phyloP scores from a whole-genome alignment of 805 yeast genomes.

The Myxozyma mucilagina region DNA sequence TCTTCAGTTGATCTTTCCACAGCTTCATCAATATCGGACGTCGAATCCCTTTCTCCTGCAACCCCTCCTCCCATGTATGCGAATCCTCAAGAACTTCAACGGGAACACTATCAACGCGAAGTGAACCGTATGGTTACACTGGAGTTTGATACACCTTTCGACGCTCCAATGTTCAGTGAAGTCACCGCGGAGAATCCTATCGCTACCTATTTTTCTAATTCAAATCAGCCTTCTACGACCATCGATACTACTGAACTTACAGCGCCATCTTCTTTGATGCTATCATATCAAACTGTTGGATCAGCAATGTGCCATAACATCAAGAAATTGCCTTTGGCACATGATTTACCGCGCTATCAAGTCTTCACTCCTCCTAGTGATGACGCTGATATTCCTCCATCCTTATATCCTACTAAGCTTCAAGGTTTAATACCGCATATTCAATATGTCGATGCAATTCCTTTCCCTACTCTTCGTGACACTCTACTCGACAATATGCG shows the following conservation, averaged over 20 bases:
- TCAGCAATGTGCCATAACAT: slow-evolving; percentile 24
- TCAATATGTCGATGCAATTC: slow-evolving; percentile 27
- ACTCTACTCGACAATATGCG: slow-evolving; percentile 11
- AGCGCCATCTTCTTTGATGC: slow-evolving; percentile 3
- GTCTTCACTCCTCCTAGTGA: slow-evolving; percentile 10
- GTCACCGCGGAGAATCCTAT: neutral
- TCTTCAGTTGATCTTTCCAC: slow-evolving; percentile 4
- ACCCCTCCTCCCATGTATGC: slow-evolving; percentile 7
- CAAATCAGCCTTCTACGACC: neutral
- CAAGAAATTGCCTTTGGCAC: slow-evolving; percentile 8
- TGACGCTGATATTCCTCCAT: slow-evolving; percentile 4
- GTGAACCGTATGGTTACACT: neutral
- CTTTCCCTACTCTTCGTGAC: slow-evolving; percentile 21
- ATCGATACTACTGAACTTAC: neutral
- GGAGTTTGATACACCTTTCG: neutral
- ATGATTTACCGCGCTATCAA: slow-evolving; percentile 17
- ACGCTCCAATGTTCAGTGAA: neutral
- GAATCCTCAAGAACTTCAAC: slow-evolving; percentile 19
- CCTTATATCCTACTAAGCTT: slow-evolving; percentile 19
- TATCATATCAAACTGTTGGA: slow-evolving; percentile 15
- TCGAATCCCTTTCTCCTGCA: slow-evolving; percentile 5
- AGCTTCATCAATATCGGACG: slow-evolving; percentile 2
- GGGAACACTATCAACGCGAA: slow-evolving; percentile 10
- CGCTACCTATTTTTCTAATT: neutral
- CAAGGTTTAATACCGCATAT: slow-evolving; percentile 23